Evolutionary conservation across 768 basidiomycete genomes (phyloP), one percentile per base, ranked within the genome.

Genomic region (Clavaria fumosa): DNA sequence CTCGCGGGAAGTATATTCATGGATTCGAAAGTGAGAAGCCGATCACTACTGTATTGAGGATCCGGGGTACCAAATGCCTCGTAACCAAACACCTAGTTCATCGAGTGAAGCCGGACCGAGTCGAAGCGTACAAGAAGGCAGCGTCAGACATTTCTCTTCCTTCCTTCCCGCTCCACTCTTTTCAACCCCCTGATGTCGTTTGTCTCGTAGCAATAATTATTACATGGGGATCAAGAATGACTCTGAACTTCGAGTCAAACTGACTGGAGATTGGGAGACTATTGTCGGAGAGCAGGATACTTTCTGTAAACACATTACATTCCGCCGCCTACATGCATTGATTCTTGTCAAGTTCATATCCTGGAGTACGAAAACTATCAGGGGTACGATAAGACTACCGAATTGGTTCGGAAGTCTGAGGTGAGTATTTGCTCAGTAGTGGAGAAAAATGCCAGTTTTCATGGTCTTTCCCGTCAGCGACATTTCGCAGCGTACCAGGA

Each of bases 241-340:
- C 47, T 55, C 73, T 18, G 65, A 71, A 28, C 55, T 90, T 35
- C 69, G 79, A 37, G 78, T 93, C 40, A 90, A 93, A 55, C 66
- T 97, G 41, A 86, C 82, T 1, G 95, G 93, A 15, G 84, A 78
- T 48, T 99, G 89, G 85, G 91, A 97, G 58, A 77, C 80, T 1
- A 49, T 84, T 14, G 71, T 97, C 21, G 95, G 95, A 28, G 76
- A 86, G 41, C 80, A 90, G 43, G 95, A 96, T 50, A 77, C 72
- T 2, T 93, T 88, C 27, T 28, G 26, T 28, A 28, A 28, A 9
- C 9, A n/a, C n/a, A n/a, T n/a, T n/a, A n/a, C n/a, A n/a, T n/a
- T n/a, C n/a, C n/a, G n/a, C n/a, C n/a, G n/a, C n/a, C n/a, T n/a
- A n/a, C n/a, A n/a, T n/a, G n/a, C n/a, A n/a, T n/a, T n/a, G n/a